Evolutionary conservation across 768 basidiomycete species (phyloP), one percentile per base, ranked within the genome.

Genomic region (Suillus luteus): DNA sequence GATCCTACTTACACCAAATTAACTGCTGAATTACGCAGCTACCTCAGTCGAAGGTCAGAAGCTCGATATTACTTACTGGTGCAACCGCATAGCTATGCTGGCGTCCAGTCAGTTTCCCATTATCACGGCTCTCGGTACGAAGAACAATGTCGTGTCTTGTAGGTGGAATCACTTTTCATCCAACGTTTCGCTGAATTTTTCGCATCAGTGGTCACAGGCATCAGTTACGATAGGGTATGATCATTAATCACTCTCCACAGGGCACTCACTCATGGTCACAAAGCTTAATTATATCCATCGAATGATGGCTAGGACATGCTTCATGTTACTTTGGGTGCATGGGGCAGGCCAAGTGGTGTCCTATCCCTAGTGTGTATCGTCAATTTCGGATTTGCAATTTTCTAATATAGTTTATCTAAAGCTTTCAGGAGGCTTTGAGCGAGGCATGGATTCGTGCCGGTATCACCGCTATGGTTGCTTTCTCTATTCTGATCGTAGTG

Each of bases 311-410:
- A 79, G 86, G 3, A 75, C 79, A 2, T 71, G 83, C 37, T 78
- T 81, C 46, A 73, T 81, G 33, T 63, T 88, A 33, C 70, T 82
- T 1, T 82, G 85, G 76, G 70, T 86, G 27, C 86, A 88, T 66
- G 80, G 69, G 2, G 73, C 77, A 38, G 62, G 67, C 8, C 37
- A 72, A 61, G 11, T 54, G 0, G 12, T 67, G 22, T 68, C 63
- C 24, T 0, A n/a, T 3, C 3, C 6, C 27, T 22, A 12, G 73
- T 73, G 68, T 2, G 65, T 15, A 9, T 0, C 15, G 41, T 43
- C 3, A 35, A 11, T 7, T 27, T 15, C 17, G 37, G 2, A 7
- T 10, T 4, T 24, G 15, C 24, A 0, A 59, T 19, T 24, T 31
- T 44, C 43, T 1, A 60, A 64, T 31, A 64, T 31, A 9, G 43